A percentile compares a stretch with the other conserved stretches of the same genome.
phyloP scores from a whole-genome alignment of 2,329 filamentous ascomycete genomes.

The Fusarium albidum region DNA sequence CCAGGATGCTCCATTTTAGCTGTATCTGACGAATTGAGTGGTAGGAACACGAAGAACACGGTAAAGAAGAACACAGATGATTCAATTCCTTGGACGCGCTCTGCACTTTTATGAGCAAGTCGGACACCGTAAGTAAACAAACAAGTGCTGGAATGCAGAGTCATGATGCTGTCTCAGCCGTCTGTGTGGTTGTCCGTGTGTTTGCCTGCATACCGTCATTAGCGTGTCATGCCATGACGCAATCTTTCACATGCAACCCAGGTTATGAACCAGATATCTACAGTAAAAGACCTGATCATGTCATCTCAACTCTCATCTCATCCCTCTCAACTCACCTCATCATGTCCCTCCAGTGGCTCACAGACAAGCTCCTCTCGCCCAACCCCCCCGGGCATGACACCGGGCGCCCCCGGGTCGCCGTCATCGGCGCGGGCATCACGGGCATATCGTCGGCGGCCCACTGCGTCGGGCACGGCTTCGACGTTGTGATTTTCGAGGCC shows the following conservation, averaged over 20 bases:
- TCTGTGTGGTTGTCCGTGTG: slow-evolving; percentile 17
- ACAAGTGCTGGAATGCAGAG: slow-evolving; percentile 23
- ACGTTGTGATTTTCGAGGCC: slow-evolving; percentile 81
- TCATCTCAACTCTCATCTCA: slow-evolving; percentile 55
- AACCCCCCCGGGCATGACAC: slow-evolving; percentile 68
- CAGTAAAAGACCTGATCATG: too few relatives aligned
- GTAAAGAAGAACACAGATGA: too few relatives aligned
- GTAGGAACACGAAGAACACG: background rate
- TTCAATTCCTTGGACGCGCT: background rate
- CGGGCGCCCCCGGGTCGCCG: slow-evolving; percentile 70
- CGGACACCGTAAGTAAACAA: slow-evolving; percentile 2
- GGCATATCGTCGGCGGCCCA: slow-evolving; percentile 82
- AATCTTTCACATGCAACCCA: slow-evolving; percentile 30
- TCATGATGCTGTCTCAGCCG: slow-evolving; percentile 28
- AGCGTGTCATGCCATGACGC: too few relatives aligned
- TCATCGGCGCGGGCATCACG: slow-evolving; percentile 77
- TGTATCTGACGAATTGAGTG: background rate
- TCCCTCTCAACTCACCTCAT: slow-evolving; percentile 69
- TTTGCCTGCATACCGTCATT: too few relatives aligned
- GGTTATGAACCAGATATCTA: background rate
- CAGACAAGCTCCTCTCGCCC: slow-evolving; percentile 73
- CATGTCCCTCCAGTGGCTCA: slow-evolving; percentile 70
- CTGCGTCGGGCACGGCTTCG: slow-evolving; percentile 85
- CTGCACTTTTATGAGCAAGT: slow-evolving; percentile 1
- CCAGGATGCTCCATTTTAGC: slow-evolving; percentile 51